A percentile compares a stretch with the other conserved stretches of the same genome.
Conservation (phyloP, 2,329 filamentous ascomycete genomes). For the Ophiostoma quercus region DNA sequence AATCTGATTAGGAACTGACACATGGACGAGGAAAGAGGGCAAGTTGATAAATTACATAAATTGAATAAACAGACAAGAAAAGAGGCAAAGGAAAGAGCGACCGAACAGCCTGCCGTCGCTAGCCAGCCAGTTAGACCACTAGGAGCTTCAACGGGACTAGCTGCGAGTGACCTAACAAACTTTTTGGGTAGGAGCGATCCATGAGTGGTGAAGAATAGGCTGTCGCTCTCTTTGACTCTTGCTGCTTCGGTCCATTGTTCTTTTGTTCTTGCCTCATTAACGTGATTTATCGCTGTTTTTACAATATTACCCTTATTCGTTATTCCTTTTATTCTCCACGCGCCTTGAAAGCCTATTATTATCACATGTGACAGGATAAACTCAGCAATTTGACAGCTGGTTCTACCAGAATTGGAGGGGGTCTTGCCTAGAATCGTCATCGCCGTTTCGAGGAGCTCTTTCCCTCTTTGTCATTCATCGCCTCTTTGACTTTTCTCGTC, state of each 20-base stretch:
- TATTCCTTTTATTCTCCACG: background rate
- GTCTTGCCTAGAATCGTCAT: slow-evolving; percentile 22
- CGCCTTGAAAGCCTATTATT: slow-evolving; percentile 18
- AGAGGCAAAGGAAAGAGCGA: background rate
- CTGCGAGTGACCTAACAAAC: background rate
- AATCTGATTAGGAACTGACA: background rate
- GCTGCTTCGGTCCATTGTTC: background rate
- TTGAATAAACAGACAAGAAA: background rate
- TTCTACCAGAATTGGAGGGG: background rate
- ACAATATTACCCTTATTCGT: background rate
- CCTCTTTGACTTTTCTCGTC: background rate
- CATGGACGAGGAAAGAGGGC: background rate
- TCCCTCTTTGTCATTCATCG: background rate
- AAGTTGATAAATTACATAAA: slow-evolving; percentile 1
- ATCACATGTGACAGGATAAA: slow-evolving; percentile 20
- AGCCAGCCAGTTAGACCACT: slow-evolving; percentile 4
- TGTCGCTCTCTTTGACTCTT: background rate
- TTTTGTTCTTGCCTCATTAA: background rate
- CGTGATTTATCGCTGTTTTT: background rate
- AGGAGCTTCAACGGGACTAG: background rate
- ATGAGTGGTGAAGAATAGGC: background rate
- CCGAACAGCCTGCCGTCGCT: slow-evolving; percentile 9
- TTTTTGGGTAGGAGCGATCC: slow-evolving; percentile 5
- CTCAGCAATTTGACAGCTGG: background rate
- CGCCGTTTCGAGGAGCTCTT: slow-evolving; percentile 9